phyloP scores from a whole-genome alignment of 2,329 filamentous ascomycete genomes.

The Rutstroemia sp. region DNA sequence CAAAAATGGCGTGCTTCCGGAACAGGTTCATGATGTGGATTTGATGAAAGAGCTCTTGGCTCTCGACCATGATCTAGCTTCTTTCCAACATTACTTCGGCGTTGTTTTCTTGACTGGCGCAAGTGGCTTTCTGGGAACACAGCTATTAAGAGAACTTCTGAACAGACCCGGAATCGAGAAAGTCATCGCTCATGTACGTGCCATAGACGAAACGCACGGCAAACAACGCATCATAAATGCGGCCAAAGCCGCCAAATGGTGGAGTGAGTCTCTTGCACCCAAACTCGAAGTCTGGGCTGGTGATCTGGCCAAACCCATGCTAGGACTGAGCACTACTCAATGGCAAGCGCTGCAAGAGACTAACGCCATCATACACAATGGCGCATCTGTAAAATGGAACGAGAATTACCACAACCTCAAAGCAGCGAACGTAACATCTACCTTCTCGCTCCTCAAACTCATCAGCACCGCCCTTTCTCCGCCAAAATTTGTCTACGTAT shows the following conservation, averaged over 20 bases:
- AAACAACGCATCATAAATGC: background rate
- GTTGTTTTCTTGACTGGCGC: background rate
- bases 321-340: conserved; percentile 66
- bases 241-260: conserved; percentile 4
- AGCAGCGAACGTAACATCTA: conserved; percentile 63
- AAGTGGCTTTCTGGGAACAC: background rate
- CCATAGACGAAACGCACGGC: background rate
- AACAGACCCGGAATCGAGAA: background rate
- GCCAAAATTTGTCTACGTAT: conserved; percentile 3
- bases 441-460: conserved; percentile 14
- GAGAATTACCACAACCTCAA: conserved; percentile 50
- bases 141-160: background rate
- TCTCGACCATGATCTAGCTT: background rate
- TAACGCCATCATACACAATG: conserved; percentile 74
- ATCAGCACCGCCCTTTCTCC: background rate
- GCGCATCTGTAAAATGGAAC: conserved; percentile 73
- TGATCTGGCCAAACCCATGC: conserved; percentile 62
- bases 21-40: background rate
- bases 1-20: background rate
- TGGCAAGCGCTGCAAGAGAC: conserved; percentile 51
- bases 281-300: conserved; percentile 35
- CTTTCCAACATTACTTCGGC: background rate
- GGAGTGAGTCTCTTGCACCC: background rate
- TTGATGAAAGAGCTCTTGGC: background rate
- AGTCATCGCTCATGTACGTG: background rate